A percentile compares a stretch with the other conserved stretches of the same genome.
Evolutionary conservation across 129 eudicot genomes (phyloP).

Genomic region (Silybum marianum): DNA sequence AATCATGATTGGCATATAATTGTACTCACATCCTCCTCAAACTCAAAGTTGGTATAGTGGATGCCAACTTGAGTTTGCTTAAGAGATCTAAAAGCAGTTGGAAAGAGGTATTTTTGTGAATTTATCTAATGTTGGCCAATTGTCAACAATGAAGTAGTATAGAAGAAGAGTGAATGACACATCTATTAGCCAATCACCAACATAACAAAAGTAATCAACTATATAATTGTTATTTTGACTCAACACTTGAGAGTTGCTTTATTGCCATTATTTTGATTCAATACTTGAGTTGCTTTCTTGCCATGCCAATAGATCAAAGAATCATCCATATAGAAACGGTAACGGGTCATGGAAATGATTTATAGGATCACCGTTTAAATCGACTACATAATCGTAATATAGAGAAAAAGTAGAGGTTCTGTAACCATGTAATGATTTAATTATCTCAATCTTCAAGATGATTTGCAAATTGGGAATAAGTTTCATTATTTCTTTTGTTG

Average conservation of each 20-base stretch:
- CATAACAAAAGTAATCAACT: not conserved
- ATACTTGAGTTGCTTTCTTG: not conserved
- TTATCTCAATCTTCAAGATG: not conserved
- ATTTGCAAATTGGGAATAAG: not conserved
- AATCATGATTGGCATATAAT: not conserved
- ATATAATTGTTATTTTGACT: too few species aligned
- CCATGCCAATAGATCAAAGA: not conserved
- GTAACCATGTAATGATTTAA: not conserved
- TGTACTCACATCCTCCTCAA: not conserved
- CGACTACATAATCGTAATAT: not conserved
- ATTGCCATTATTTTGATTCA: not conserved
- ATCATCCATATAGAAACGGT: not conserved
- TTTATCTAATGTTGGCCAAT: not conserved
- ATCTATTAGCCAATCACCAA: not conserved
- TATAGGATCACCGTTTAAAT: not conserved
- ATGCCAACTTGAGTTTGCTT: not conserved
- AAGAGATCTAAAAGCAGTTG: not conserved
- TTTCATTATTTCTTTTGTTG: not conserved
- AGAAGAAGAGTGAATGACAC: not conserved
- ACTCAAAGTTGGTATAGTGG: not conserved
- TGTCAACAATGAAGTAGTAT: not conserved
- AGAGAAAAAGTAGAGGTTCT: not conserved
- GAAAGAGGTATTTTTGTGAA: not conserved
- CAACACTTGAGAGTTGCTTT: not conserved
- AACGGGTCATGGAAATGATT: not conserved